Base-by-base conservation (phyloP, 768 basidiomycete species). In the Lactifluus rugatus region DNA sequence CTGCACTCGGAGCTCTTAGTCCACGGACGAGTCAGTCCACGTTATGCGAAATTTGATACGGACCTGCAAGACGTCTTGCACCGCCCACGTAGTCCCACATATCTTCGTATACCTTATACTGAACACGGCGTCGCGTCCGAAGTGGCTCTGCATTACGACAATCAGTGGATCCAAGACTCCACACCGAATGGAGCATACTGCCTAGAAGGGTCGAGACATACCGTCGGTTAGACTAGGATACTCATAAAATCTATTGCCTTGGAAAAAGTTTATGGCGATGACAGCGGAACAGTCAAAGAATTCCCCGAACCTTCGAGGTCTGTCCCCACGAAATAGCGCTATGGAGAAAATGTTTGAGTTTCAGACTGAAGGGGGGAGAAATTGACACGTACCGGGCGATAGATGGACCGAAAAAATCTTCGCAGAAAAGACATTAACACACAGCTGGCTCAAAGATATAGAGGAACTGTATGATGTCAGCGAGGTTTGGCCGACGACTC, bases 231-330 rank as follows among this genome's bases (percentile, higher is more conserved):
- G 26, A 44, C 61, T 62, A n/a, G 57, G 61, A 16, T 58, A 63
- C 44, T 64, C 63, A 36, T 16, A 64, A 17, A 62, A 64, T 34
- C 50, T 34, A 50, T 64, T 64, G 28, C 57, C 57, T 64, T 55
- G n/a, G 25, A 34, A 7, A 54, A 28, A 25, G 17, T 25, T 49
- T 31, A 52, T 8, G 23, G 17, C n/a, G 21, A 13, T 25, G 25
- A n/a, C 37, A 21, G 9, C 10, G 21, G 42, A 7, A 14, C 8
- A 32, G 42, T 10, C 41, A 28, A 31, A 44, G 31, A 17, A 37
- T 17, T 19, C 16, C 10, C 1, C 48, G 34, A 36, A 57, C 63
- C 63, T 59, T 64, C 57, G 13, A 64, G 53, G 34, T 64, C 63
- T 5, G 25, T 53, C 14, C 63, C 63, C 5, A 62, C 37, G n/a